phyloP scores from a whole-genome alignment of 495 filamentous ascomycete species.

The Hapsidospora chrysogenum region DNA sequence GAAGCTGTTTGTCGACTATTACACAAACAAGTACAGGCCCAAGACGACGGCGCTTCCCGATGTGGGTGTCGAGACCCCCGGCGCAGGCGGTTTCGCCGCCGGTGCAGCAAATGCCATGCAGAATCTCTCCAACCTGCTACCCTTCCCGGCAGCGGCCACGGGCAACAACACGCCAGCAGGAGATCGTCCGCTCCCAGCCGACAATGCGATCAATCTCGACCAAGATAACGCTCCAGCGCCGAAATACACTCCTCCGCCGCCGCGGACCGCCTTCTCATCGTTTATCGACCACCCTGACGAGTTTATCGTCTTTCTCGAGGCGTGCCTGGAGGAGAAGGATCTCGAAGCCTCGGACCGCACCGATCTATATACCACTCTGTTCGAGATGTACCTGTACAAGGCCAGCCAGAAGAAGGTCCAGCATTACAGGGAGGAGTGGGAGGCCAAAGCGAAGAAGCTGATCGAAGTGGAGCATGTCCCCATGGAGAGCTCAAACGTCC shows the following conservation, averaged over 20 bases:
- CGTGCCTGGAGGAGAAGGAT: constrained; percentile 49
- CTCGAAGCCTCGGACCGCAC: constrained; percentile 51
- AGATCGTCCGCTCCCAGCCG: not conserved
- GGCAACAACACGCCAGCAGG: constrained; percentile 10
- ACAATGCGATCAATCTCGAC: constrained; percentile 7
- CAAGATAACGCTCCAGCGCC: constrained; percentile 13
- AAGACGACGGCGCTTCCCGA: constrained; percentile 39
- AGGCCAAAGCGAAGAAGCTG: constrained; percentile 76
- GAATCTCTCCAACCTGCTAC: constrained; percentile 62
- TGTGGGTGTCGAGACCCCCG: constrained; percentile 22
- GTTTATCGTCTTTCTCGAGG: constrained; percentile 84
- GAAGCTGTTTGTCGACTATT: constrained; percentile 80
- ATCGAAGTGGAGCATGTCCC: constrained; percentile 51
- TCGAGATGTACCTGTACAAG: constrained; percentile 93
- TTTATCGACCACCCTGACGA: constrained; percentile 88
- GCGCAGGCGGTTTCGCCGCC: constrained; percentile 28
- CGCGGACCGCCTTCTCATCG: constrained; percentile 83
- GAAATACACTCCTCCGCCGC: constrained; percentile 56
- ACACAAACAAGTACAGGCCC: constrained; percentile 67
- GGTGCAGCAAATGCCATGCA: constrained; percentile 56
- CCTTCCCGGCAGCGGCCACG: constrained; percentile 17
- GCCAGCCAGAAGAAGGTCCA: constrained; percentile 54
- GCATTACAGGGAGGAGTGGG: constrained; percentile 62
- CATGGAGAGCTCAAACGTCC: constrained; percentile 86
- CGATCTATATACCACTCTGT: constrained; percentile 87